phyloP scores from a whole-genome alignment of 176 grass and related monocot genomes.

The Ensete ventricosum region DNA sequence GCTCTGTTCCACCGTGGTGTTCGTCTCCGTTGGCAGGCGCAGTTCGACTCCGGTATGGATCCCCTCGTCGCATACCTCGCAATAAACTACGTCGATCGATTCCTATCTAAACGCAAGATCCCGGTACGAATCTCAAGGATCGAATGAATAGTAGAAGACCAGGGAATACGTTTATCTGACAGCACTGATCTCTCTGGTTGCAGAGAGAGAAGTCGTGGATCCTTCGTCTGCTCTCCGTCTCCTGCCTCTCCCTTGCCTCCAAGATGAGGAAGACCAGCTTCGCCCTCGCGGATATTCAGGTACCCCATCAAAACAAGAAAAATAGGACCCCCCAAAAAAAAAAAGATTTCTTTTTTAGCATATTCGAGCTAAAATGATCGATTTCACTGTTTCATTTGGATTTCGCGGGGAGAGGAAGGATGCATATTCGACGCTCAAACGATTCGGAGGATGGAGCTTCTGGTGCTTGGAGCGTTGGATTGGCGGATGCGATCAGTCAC shows the following conservation, averaged over 20 bases:
- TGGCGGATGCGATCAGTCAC: constrained; percentile 91
- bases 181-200: neutral
- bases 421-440: constrained; percentile 57
- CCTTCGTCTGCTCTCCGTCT: constrained; percentile 63
- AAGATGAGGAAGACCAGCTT: constrained; percentile 78
- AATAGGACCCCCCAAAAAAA: neutral
- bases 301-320: constrained; percentile 1
- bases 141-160: constrained; percentile 13
- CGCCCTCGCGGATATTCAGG: constrained; percentile 54
- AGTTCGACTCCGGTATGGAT: constrained; percentile 41
- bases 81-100: constrained; percentile 91
- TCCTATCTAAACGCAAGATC: constrained; percentile 66
- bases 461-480: constrained; percentile 55
- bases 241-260: constrained; percentile 80
- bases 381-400: neutral
- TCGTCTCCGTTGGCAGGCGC: constrained; percentile 33
- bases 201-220: constrained; percentile 58
- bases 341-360: neutral
- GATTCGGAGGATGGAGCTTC: constrained; percentile 66
- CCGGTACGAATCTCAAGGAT: constrained; percentile 29
- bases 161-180: neutral
- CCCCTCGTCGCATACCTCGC: constrained; percentile 81
- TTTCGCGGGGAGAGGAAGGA: constrained; percentile 47
- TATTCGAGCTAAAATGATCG: neutral
- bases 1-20: constrained; percentile 21